Base-by-base conservation (phyloP, 371 early-diverging fungal species). In the Mucor mucedo region DNA sequence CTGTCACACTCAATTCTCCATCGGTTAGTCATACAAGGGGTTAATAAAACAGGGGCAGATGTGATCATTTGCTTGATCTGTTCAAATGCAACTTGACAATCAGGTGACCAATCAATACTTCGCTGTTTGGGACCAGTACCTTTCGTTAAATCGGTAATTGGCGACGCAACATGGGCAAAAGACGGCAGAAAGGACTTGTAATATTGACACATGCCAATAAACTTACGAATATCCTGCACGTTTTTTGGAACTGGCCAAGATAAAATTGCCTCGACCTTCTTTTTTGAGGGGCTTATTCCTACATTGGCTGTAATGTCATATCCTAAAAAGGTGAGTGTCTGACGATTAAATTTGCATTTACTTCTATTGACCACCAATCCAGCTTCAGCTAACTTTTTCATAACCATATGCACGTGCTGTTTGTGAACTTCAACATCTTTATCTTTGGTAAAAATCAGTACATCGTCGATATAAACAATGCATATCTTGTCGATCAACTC, bases 401-500 rank as follows among this genome's bases (percentile, higher is more conserved):
- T 62, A 4, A 86, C 79, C 3, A 14, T n/a, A 1, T 55, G 13
- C 10, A 84, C 9, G 57, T 87, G 76, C 9, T 47, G 8, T 2
- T 59, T 28, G 52, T 88, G 86, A 70, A 66, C 0, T 57, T 52
- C 71, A 0, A 89, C 66, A 1, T 81, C 52, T 0, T 62, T 8
- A 45, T 64, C 48, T 13, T 72, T 59, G 2, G 78, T 77, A 57
- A 72, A 88, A 21, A 91, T 80, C 0, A 88, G 62, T 2, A 87
- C 79, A 64, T 88, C 84, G 61, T 91, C 88, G 0, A 89, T 47
- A 40, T 84, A 89, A 1, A 80, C 65, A 0, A 83, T 52, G 2
- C 69, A 40, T 21, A 63, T 82, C 3, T 72, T 62, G 57, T 81
- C 83, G 0, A 78, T 33, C 21, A 65, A 60, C 2, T 72, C 70